A percentile compares a stretch with the other conserved stretches of the same genome.
Conservation (phyloP, 148 eudicot genomes). For the Rhododendron ferrugineum region DNA sequence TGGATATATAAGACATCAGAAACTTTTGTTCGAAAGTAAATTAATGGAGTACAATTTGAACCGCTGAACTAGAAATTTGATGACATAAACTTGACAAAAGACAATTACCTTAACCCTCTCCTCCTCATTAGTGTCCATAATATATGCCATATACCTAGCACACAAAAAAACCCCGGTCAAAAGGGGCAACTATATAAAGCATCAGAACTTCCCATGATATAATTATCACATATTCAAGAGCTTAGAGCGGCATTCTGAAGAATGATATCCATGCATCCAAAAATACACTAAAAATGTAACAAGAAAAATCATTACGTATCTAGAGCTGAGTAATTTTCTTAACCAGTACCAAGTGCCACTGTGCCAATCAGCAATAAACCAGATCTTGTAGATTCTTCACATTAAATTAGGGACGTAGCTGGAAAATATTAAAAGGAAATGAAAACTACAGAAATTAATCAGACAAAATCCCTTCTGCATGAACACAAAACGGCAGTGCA, state of each 20-base stretch:
- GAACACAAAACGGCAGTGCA: background rate
- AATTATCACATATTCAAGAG: background rate
- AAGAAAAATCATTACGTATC: background rate
- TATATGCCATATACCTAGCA: slow-evolving; percentile 95
- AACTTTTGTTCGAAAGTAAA: background rate
- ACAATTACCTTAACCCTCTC: slow-evolving; percentile 75
- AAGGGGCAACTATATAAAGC: background rate
- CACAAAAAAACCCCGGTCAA: background rate
- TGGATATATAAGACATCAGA: background rate
- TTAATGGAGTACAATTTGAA: background rate
- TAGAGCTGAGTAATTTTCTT: background rate
- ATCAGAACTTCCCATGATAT: background rate
- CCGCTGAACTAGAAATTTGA: background rate
- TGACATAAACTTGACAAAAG: slow-evolving; percentile 7
- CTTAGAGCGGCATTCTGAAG: background rate
- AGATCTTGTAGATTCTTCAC: background rate
- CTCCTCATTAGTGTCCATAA: slow-evolving; percentile 99
- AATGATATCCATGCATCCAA: background rate
- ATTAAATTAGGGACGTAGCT: background rate
- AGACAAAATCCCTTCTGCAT: background rate
- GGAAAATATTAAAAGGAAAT: background rate
- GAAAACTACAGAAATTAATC: background rate
- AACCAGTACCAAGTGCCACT: background rate
- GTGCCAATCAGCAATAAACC: background rate
- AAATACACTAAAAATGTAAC: background rate